phyloP scores from a whole-genome alignment of 2,329 filamentous ascomycete species.

The Trichoderma brevicompactum region DNA sequence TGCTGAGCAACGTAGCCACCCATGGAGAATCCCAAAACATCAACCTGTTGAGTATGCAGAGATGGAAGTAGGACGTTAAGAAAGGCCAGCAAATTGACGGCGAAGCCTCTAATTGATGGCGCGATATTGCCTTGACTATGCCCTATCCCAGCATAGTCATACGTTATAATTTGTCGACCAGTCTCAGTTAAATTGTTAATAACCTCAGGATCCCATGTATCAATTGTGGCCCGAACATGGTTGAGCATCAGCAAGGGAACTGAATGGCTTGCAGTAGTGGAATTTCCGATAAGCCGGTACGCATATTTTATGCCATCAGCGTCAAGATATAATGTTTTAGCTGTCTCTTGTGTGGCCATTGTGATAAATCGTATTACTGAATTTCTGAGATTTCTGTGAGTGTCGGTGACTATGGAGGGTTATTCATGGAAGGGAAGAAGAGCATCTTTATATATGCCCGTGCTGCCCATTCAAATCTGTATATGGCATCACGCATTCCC shows the following conservation, averaged over 20 bases:
- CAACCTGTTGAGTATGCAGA: slow-evolving; percentile 36
- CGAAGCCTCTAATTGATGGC: slow-evolving; percentile 6
- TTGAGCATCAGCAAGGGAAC: slow-evolving; percentile 36
- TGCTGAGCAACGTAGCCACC: slow-evolving; percentile 53
- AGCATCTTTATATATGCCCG: not conserved
- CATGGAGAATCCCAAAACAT: slow-evolving; percentile 57
- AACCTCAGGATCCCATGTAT: slow-evolving; percentile 47
- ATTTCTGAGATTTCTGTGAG: not conserved
- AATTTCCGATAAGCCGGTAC: slow-evolving; percentile 41
- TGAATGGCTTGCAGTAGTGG: slow-evolving; percentile 38
- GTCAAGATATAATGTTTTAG: slow-evolving; percentile 37
- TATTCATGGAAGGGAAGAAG: not conserved
- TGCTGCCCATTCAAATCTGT: not conserved
- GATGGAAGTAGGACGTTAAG: slow-evolving; percentile 8
- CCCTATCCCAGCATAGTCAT: slow-evolving; percentile 30
- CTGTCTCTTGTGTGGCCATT: slow-evolving; percentile 42
- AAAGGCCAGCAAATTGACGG: slow-evolving; percentile 11
- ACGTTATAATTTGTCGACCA: slow-evolving; percentile 45
- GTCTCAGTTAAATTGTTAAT: slow-evolving; percentile 54
- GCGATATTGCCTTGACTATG: slow-evolving; percentile 7
- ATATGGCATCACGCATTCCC: not conserved
- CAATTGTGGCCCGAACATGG: slow-evolving; percentile 37
- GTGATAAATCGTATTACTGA: not conserved
- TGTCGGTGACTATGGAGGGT: not conserved
- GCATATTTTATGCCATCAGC: slow-evolving; percentile 40